Evolutionary conservation across 345 rosid species (phyloP).

Genomic region (Triadica sebifera): DNA sequence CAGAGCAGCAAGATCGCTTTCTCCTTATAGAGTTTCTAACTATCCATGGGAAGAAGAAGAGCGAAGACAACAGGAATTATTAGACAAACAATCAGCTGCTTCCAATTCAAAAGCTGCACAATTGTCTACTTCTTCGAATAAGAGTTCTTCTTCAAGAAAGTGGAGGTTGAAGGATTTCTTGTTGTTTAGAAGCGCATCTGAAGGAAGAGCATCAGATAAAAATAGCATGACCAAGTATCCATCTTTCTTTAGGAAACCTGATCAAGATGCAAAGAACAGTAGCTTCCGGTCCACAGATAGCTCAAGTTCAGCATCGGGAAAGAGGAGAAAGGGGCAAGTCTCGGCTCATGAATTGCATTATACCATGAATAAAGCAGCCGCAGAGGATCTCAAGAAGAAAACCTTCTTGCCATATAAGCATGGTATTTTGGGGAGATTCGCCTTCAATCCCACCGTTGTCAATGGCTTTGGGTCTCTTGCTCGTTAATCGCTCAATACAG

Average conservation of each 20-base stretch:
- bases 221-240: constrained; percentile 48
- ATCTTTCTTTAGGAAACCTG: constrained; percentile 49
- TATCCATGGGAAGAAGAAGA: constrained; percentile 81
- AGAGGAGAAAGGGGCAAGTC: constrained; percentile 38
- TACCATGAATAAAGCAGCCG: constrained; percentile 69
- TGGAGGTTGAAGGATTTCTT: constrained; percentile 79
- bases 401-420: constrained; percentile 89
- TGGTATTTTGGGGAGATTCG: constrained; percentile 67
- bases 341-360: constrained; percentile 93
- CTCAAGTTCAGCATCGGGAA: constrained; percentile 27
- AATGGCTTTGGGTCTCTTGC: too few species aligned
- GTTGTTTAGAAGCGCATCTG: constrained; percentile 87
- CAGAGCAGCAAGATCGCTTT: constrained; percentile 59
- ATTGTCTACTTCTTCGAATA: constrained; percentile 15
- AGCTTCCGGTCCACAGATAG: constrained; percentile 41
- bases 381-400: constrained; percentile 69
- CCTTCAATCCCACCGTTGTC: constrained; percentile 41
- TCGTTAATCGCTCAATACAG: neutral
- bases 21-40: constrained; percentile 68
- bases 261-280: constrained; percentile 43
- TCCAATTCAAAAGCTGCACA: constrained; percentile 12
- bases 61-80: constrained; percentile 13
- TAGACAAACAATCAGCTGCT: constrained; percentile 20
- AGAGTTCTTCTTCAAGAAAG: constrained; percentile 55
- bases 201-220: constrained; percentile 54